Base-by-base conservation (phyloP, 768 basidiomycete species). In the Sistotremastrum suecicum region DNA sequence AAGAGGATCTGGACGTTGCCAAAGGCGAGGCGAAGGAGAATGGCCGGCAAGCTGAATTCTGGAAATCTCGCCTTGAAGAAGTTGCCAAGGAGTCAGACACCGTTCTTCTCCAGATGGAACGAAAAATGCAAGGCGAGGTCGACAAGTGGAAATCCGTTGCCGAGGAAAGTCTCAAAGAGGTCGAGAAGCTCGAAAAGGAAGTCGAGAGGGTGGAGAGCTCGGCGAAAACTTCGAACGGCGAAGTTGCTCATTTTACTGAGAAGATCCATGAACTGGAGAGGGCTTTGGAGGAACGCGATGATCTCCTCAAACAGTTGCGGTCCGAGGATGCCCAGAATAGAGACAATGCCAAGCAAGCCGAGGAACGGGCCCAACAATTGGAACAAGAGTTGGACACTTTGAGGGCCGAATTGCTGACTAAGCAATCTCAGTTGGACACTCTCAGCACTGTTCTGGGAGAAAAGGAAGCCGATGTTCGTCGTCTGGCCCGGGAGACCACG, bases 381-480 rank as follows among this genome's bases (percentile, higher is more conserved):
- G 80, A 88, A 51, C 74, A 80, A 2, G 87, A 84, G 0, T 61
- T 90, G 44, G 76, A 82, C 43, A 83, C 76, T 5, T 76, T 78
- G 0, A 83, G 88, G 59, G 68, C 69, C 56, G 80, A 79, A 62
- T 83, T 83, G 72, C 57, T 63, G 31, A 65, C 69, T 0, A 83
- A 54, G 44, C 49, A 46, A 37, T 45, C 49, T 10, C 51, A 52
- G 33, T 32, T 54, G 11, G 35, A 44, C 7, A 11, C 34, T 3
- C 39, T 53, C n/a, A 42, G 20, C 20, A 20, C 20, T 20, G 20
- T 20, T 20, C 20, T 20, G 2, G 20, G 20, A 20, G 20, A 20
- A 2, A 20, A 20, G 20, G 20, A 45, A 5, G 34, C 44, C 12
- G 45, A 49, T 34, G 48, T 45, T 37, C 39, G 28, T 7, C 37